Evolutionary conservation across 1,284 basidiomycete genomes (phyloP).

Genomic region (Neolentinus lepideus): DNA sequence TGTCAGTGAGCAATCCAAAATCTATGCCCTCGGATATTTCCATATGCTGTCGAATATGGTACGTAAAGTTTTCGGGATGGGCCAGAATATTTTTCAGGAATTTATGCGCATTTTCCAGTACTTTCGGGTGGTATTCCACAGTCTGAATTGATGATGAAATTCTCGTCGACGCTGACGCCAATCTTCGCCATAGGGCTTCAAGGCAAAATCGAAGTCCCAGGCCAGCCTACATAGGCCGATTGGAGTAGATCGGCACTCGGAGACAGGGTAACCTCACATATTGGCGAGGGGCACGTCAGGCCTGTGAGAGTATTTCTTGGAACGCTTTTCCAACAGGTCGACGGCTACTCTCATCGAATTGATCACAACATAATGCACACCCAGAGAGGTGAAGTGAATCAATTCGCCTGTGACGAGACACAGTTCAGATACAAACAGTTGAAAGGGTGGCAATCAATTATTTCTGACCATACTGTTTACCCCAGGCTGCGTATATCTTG

Average conservation of each 20-base stretch:
- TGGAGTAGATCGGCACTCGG: no score
- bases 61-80: not conserved
- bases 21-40: not conserved
- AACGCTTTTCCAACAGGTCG: conserved; percentile 13
- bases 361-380: conserved; percentile 10
- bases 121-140: not conserved
- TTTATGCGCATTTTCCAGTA: not conserved
- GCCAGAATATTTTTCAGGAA: not conserved
- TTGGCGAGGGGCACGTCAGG: conserved; percentile 1
- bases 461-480: not conserved
- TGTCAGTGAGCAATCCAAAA: not conserved
- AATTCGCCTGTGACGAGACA: not conserved
- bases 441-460: no score
- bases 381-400: conserved; percentile 6
- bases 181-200: not conserved
- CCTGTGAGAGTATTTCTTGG: conserved; percentile 13
- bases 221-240: not conserved
- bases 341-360: conserved; percentile 11
- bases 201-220: not conserved
- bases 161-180: not conserved
- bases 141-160: not conserved
- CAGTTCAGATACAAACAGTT: no score
- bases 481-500: not conserved
- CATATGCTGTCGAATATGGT: not conserved
- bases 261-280: no score